These are phyloP conservation scores for Leccinum subrobustum DNA, from an alignment of 1,284 basidiomycete genomes.

Conservation along the genomic window DNA sequence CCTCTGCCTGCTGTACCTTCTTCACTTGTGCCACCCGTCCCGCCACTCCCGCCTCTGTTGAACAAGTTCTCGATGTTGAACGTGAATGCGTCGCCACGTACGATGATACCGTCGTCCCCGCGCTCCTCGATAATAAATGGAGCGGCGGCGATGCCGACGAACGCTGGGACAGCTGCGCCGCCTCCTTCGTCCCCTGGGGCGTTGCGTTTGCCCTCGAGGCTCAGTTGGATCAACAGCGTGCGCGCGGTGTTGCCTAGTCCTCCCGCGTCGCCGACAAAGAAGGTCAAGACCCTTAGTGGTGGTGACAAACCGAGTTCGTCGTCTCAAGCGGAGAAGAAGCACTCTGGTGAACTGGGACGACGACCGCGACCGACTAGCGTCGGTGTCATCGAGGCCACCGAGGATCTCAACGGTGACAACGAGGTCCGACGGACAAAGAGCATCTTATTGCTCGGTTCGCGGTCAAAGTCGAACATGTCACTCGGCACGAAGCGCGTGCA, in stretches of 20 bases:
- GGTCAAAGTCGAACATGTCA: constrained; percentile 29
- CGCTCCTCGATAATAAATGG: constrained; percentile 9
- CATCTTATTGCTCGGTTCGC: constrained; percentile 31
- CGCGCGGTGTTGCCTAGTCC: constrained; percentile 33
- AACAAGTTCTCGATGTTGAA: constrained; percentile 13
- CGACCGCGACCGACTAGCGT: constrained; percentile 26
- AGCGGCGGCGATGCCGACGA: not conserved
- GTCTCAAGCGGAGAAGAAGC: constrained; percentile 13
- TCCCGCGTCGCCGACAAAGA: constrained; percentile 26
- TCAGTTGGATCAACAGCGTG: constrained; percentile 31
- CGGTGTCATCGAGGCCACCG: constrained; percentile 32
- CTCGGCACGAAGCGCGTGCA: constrained; percentile 32
- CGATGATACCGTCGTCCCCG: constrained; percentile 6
- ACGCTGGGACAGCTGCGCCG: constrained; percentile 12
- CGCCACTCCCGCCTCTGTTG: constrained; percentile 20
- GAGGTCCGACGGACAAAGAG: constrained; percentile 33
- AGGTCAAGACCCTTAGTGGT: not conserved
- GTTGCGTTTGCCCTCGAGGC: constrained; percentile 31
- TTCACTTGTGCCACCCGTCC: constrained; percentile 15
- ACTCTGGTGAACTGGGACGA: constrained; percentile 16
- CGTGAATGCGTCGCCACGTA: constrained; percentile 5
- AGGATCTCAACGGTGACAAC: constrained; percentile 5
- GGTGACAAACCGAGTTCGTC: constrained; percentile 5
- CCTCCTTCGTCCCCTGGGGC: constrained; percentile 31
- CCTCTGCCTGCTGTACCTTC: constrained; percentile 32